A percentile compares a stretch with the other conserved stretches of the same genome.
phyloP scores from a whole-genome alignment of 805 yeast genomes.

The Cyberlindnera samutprakarnensis region DNA sequence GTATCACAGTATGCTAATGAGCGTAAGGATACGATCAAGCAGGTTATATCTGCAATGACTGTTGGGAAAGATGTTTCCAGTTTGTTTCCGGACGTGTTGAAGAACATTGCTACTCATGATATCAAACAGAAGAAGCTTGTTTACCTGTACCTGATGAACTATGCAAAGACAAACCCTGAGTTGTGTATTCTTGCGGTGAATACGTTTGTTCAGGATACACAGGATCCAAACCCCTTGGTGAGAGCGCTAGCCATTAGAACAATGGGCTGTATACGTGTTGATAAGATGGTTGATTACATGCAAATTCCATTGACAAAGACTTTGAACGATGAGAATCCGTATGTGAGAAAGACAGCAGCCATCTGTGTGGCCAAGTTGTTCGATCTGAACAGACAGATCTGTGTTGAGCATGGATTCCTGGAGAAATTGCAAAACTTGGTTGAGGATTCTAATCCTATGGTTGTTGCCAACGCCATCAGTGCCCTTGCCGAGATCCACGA shows the following conservation, averaged over 20 bases:
- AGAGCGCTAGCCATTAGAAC: constrained; percentile 96
- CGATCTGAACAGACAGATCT: constrained; percentile 72
- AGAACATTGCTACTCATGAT: constrained; percentile 95
- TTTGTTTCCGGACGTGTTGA: constrained; percentile 90
- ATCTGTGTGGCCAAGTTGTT: constrained; percentile 93
- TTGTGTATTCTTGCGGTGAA: constrained; percentile 92
- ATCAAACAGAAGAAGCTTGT: constrained; percentile 95
- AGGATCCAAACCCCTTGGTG: constrained; percentile 93
- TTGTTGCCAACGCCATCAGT: constrained; percentile 87
- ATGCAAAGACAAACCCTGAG: constrained; percentile 95
- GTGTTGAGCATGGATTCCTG: constrained; percentile 83
- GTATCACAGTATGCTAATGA: constrained; percentile 94
- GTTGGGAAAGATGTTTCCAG: constrained; percentile 94
- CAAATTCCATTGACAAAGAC: constrained; percentile 84
- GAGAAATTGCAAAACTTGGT: constrained; percentile 58
- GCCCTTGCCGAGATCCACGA: constrained; percentile 80
- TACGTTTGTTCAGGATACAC: constrained; percentile 91
- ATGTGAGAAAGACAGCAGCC: constrained; percentile 96
- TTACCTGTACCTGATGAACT: constrained; percentile 90
- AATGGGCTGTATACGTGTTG: constrained; percentile 97
- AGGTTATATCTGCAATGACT: constrained; percentile 98
- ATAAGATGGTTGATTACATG: constrained; percentile 91
- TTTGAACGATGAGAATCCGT: constrained; percentile 87
- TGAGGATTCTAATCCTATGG: constrained; percentile 92
- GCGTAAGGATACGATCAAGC: constrained; percentile 92